A percentile compares a stretch with the other conserved stretches of the same genome.
Conservation (phyloP, 345 rosid species). For the Erysimum cheiranthoides region DNA sequence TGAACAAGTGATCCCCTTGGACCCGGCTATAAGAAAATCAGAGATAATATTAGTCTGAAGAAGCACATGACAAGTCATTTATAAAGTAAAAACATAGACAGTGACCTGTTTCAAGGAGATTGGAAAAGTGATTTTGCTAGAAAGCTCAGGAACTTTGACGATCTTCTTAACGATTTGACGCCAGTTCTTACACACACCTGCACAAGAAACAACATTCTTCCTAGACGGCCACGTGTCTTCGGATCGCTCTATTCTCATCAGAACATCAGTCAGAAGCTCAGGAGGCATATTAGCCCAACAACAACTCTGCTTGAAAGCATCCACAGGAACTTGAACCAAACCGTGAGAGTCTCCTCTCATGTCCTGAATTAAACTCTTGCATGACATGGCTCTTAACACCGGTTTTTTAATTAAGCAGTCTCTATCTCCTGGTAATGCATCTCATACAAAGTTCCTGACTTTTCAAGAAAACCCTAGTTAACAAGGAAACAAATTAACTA, state of each 20-base stretch:
- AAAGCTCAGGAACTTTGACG: conserved; percentile 73
- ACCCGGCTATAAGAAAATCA: conserved; percentile 73
- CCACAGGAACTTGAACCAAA: conserved; percentile 75
- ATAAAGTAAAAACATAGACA: background rate
- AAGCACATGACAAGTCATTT: background rate
- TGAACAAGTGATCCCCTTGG: conserved; percentile 84
- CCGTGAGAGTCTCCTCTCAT: conserved; percentile 85
- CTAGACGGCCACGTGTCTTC: conserved; percentile 77
- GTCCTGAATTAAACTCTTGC: conserved; percentile 65
- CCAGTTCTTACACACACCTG: conserved; percentile 93
- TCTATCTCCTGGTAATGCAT: conserved; percentile 12
- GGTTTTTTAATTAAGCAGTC: background rate
- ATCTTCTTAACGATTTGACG: conserved; percentile 85
- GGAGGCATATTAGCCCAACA: conserved; percentile 87
- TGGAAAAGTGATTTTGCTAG: conserved; percentile 80
- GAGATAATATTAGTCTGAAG: background rate
- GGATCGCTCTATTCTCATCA: conserved; percentile 76
- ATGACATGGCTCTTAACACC: conserved; percentile 50
- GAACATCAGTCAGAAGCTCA: conserved; percentile 84
- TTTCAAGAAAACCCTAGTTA: conserved; percentile 29
- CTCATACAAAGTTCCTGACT: conserved; percentile 20
- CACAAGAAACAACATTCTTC: conserved; percentile 84
- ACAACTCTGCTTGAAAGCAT: conserved; percentile 78
- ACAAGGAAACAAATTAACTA: background rate
- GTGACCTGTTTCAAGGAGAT: conserved; percentile 89